Evolutionary conservation across 495 filamentous ascomycete species (phyloP).

Genomic region (Neurospora sp.): DNA sequence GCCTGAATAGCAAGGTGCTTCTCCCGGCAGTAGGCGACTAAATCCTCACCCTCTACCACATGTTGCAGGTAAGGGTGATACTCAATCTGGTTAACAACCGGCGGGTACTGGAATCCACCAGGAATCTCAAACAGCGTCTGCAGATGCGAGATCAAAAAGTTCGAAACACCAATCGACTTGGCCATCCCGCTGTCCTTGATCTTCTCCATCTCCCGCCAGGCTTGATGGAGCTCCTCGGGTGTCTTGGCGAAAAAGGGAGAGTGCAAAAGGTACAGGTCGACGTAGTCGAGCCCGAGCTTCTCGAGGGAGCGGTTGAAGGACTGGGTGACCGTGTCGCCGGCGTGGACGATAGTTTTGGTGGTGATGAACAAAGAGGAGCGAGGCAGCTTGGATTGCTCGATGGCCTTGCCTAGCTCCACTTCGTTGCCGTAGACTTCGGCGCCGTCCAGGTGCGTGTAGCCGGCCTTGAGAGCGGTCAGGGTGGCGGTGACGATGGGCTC

Average conservation of each 20-base stretch:
- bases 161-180: conserved; percentile 75
- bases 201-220: conserved; percentile 71
- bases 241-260: conserved; percentile 56
- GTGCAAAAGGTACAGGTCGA: conserved; percentile 83
- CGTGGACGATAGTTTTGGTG: conserved; percentile 56
- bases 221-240: conserved; percentile 51
- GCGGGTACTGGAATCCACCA: conserved; percentile 32
- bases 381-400: conserved; percentile 54
- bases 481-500: conserved; percentile 46
- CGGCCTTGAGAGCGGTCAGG: conserved; percentile 58
- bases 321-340: conserved; percentile 44
- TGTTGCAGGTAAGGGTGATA: conserved; percentile 84
- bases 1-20: conserved; percentile 60
- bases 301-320: conserved; percentile 64
- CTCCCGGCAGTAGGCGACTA: conserved; percentile 54
- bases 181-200: conserved; percentile 61
- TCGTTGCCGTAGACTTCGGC: conserved; percentile 82
- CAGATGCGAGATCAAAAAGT: conserved; percentile 60
- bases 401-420: conserved; percentile 60
- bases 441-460: conserved; percentile 69
- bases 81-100: conserved; percentile 80
- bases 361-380: conserved; percentile 66
- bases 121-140: conserved; percentile 41
- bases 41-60: conserved; percentile 22
- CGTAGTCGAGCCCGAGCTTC: conserved; percentile 67